phyloP scores from a whole-genome alignment of 495 filamentous ascomycete species.

The Friedmanniomyces simplex region DNA sequence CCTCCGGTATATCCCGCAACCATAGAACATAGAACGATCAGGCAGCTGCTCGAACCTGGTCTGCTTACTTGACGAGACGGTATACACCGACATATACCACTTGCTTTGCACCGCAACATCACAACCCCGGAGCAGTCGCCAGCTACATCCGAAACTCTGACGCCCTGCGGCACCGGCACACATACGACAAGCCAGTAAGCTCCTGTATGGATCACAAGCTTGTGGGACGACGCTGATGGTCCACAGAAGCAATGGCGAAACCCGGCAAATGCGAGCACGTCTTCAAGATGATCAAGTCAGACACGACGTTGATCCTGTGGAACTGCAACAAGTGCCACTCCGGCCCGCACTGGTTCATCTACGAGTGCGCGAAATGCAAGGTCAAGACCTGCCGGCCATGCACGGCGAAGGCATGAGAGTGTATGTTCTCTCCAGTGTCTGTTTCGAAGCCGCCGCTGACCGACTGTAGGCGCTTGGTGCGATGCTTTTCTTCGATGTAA shows the following conservation, averaged over 20 bases:
- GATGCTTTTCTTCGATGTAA: not conserved
- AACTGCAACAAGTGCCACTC: conserved; percentile 65
- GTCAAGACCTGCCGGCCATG: conserved; percentile 63
- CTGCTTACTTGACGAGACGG: too few species aligned
- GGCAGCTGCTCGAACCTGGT: not conserved
- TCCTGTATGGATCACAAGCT: too few species aligned
- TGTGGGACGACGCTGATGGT: not conserved
- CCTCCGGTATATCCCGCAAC: not conserved
- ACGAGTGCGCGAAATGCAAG: conserved; percentile 68
- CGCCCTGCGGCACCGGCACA: not conserved
- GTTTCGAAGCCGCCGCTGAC: not conserved
- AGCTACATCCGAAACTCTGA: not conserved
- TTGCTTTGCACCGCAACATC: not conserved
- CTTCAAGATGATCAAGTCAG: conserved; percentile 69
- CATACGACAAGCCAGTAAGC: not conserved
- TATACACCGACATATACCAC: not conserved
- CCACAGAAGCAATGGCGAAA: conserved; percentile 44
- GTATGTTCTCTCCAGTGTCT: too few species aligned
- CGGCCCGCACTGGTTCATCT: conserved; percentile 75
- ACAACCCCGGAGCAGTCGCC: not conserved
- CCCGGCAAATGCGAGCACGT: conserved; percentile 55
- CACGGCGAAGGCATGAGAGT: conserved; percentile 39
- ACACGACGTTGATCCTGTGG: conserved; percentile 66
- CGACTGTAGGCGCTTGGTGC: not conserved
- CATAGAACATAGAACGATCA: not conserved